phyloP scores from a whole-genome alignment of 148 eudicot genomes.

The Rhododendron henanense region DNA sequence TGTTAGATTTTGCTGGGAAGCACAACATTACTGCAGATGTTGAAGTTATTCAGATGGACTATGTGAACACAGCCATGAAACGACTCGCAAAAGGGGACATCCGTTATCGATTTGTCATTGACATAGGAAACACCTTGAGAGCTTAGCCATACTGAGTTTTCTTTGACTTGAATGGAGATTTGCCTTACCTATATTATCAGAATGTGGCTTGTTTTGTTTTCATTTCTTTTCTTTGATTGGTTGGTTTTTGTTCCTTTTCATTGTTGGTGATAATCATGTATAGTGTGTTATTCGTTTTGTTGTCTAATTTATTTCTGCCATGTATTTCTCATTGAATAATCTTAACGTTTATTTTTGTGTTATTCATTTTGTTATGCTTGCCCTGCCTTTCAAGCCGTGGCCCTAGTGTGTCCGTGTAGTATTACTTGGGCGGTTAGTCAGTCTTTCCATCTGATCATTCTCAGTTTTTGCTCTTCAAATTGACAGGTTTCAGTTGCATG shows the following conservation, averaged over 20 bases:
- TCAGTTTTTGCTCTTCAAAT: neutral
- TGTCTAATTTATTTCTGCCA: neutral
- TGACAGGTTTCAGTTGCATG: neutral
- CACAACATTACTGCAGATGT: conserved; percentile 14
- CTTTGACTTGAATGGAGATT: neutral
- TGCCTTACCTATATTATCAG: neutral
- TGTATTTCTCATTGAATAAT: neutral
- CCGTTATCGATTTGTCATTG: conserved; percentile 8
- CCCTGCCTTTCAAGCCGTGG: neutral
- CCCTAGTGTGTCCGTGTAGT: neutral
- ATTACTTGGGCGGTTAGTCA: neutral
- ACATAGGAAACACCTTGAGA: conserved; percentile 2
- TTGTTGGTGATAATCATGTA: neutral
- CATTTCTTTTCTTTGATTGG: neutral
- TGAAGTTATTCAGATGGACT: conserved; percentile 12
- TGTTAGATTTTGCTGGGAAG: conserved; percentile 13
- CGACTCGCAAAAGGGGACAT: conserved; percentile 5
- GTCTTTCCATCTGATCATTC: neutral
- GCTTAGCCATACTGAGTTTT: neutral
- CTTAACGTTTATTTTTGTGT: neutral
- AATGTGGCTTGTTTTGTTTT: neutral
- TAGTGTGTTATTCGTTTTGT: neutral
- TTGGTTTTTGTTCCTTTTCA: neutral
- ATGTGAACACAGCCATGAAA: conserved; percentile 9
- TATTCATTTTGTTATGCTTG: neutral